Conservation (phyloP, 2,329 filamentous ascomycete species). For the Penicillium sp. region DNA sequence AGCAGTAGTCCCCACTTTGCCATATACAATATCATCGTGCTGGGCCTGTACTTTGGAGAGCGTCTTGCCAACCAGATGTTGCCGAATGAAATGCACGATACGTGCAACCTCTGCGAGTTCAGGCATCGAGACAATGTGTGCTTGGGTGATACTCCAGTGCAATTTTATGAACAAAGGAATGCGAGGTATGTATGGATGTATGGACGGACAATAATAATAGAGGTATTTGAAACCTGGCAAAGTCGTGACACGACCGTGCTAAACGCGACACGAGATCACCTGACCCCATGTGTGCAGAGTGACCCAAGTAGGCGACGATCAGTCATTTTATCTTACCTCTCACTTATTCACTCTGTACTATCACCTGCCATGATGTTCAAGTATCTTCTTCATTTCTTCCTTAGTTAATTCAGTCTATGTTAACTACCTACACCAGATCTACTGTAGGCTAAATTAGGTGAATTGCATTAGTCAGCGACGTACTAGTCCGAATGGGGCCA, state of each 20-base stretch:
- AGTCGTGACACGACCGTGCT: neutral
- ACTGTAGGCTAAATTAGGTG: too few species aligned
- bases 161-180: neutral
- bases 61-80: conserved; percentile 81
- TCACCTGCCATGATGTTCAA: too few species aligned
- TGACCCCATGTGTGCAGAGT: too few species aligned
- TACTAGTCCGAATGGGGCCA: conserved; percentile 9
- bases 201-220: neutral
- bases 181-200: conserved; percentile 7
- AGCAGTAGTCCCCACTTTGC: conserved; percentile 83
- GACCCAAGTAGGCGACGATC: too few species aligned
- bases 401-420: too few species aligned
- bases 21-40: conserved; percentile 85
- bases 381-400: too few species aligned
- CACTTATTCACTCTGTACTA: too few species aligned
- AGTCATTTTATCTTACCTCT: too few species aligned
- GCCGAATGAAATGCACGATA: conserved; percentile 81
- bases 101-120: conserved; percentile 71
- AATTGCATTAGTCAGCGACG: conserved; percentile 13
- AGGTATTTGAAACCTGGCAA: neutral
- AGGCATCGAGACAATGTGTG: conserved; percentile 41
- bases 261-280: conserved; percentile 31
- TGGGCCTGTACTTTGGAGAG: conserved; percentile 71
- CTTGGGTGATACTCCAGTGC: neutral
- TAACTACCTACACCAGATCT: too few species aligned